Conservation (phyloP, 805 yeast species). For the Alloascoidea hylecoeti region DNA sequence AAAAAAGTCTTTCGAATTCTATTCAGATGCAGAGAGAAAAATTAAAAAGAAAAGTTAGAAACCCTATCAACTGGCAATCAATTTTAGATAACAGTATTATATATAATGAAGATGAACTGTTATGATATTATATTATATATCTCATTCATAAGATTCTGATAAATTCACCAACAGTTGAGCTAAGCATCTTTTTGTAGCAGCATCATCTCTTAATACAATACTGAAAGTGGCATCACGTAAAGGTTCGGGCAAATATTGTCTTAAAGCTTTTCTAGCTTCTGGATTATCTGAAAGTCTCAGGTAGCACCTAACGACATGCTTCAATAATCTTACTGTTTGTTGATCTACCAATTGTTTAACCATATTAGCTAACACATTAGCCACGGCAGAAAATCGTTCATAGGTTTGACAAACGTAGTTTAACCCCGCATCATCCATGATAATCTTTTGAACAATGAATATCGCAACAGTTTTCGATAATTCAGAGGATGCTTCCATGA, state of each 20-base stretch:
- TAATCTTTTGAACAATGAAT: constrained; percentile 85
- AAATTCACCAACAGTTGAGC: constrained; percentile 68
- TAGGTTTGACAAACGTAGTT: constrained; percentile 89
- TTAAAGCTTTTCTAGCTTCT: constrained; percentile 80
- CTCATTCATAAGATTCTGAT: constrained; percentile 22
- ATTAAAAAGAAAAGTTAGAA: too few species aligned
- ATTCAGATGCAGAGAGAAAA: too few species aligned
- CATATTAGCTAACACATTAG: constrained; percentile 77
- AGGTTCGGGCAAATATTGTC: constrained; percentile 75
- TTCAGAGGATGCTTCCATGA: constrained; percentile 93
- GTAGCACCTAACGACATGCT: constrained; percentile 91
- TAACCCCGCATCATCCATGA: constrained; percentile 84
- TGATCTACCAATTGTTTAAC: constrained; percentile 68
- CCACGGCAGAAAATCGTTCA: constrained; percentile 89
- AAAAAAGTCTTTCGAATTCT: too few species aligned
- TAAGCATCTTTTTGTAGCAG: constrained; percentile 75
- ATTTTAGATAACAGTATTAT: too few species aligned
- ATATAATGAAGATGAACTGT: too few species aligned
- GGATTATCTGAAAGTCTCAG: constrained; percentile 78
- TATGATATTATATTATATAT: too few species aligned
- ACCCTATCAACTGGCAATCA: too few species aligned
- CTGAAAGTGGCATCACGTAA: constrained; percentile 80
- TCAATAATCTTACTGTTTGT: constrained; percentile 73
- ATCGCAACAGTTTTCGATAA: constrained; percentile 93
- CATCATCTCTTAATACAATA: constrained; percentile 67